phyloP scores from a whole-genome alignment of 441 rosid species.

The Brassica hybrid region DNA sequence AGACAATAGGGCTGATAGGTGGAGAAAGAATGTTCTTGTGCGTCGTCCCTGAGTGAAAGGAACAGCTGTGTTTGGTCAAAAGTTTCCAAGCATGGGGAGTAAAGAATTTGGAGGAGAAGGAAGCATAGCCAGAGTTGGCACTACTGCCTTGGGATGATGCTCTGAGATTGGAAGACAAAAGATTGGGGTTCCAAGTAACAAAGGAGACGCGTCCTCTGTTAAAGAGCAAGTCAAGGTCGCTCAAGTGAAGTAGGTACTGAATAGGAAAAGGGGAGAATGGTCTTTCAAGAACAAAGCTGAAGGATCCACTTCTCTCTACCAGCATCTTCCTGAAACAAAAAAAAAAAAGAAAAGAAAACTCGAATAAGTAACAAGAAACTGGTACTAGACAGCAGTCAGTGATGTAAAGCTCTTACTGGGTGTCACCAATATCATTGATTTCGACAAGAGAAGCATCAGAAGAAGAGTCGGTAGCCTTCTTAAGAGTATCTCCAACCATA shows the following conservation, averaged over 20 bases:
- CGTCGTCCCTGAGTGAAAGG: slow-evolving; percentile 39
- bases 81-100: slow-evolving; percentile 66
- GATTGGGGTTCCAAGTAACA: slow-evolving; percentile 70
- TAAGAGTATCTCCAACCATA: slow-evolving; percentile 91
- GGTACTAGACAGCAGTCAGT: background rate
- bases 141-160: slow-evolving; percentile 52
- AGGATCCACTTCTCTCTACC: slow-evolving; percentile 60
- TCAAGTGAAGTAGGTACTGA: slow-evolving; percentile 56
- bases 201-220: slow-evolving; percentile 79
- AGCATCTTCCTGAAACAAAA: slow-evolving; percentile 65
- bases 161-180: slow-evolving; percentile 60
- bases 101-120: slow-evolving; percentile 76
- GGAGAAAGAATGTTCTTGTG: slow-evolving; percentile 50
- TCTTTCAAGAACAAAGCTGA: slow-evolving; percentile 86
- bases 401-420: slow-evolving; percentile 52
- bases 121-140: slow-evolving; percentile 77
- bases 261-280: slow-evolving; percentile 85
- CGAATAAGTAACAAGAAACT: slow-evolving; percentile 44
- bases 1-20: slow-evolving; percentile 59
- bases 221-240: slow-evolving; percentile 67
- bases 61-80: slow-evolving; percentile 50
- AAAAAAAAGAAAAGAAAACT: slow-evolving; percentile 46
- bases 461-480: slow-evolving; percentile 70
- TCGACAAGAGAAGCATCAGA: slow-evolving; percentile 59
- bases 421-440: slow-evolving; percentile 66